These are phyloP conservation scores for Rhizopogon parksii DNA, from an alignment of 1,284 basidiomycete genomes.

Conservation along the genomic window DNA sequence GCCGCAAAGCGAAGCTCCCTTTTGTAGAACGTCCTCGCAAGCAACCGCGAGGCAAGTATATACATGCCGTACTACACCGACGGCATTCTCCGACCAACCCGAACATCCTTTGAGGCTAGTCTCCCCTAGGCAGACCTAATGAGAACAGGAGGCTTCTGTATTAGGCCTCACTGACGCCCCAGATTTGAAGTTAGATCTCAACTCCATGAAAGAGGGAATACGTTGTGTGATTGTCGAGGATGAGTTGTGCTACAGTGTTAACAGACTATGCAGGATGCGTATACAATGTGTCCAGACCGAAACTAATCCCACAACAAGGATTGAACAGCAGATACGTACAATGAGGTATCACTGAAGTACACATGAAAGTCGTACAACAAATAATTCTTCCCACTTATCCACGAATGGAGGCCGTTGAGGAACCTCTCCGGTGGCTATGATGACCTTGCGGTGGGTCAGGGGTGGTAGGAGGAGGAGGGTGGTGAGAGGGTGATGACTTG, in stretches of 20 bases:
- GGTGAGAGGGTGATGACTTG: conserved; percentile 37
- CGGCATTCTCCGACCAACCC: conserved; percentile 19
- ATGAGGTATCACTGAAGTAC: conserved; percentile 5
- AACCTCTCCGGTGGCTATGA: conserved; percentile 24
- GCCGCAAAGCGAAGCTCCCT: conserved; percentile 8
- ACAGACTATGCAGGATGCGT: conserved; percentile 10
- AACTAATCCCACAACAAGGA: conserved; percentile 19
- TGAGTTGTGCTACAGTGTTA: conserved; percentile 17
- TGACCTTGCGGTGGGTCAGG: conserved; percentile 18
- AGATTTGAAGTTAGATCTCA: neutral
- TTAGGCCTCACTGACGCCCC: neutral
- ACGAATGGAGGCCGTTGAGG: conserved; percentile 28
- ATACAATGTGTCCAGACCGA: conserved; percentile 12
- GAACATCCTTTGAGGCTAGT: no score
- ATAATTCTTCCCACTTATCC: conserved; percentile 15
- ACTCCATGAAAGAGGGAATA: no score
- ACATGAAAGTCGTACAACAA: neutral
- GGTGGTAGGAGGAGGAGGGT: conserved; percentile 19
- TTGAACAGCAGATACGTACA: conserved; percentile 10
- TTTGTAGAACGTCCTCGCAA: conserved; percentile 11
- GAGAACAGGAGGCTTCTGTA: neutral
- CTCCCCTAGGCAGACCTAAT: no score
- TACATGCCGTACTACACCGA: neutral
- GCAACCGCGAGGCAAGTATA: neutral
- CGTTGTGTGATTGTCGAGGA: neutral